phyloP scores from a whole-genome alignment of 2,329 filamentous ascomycete genomes.

The Zasmidium angulare region DNA sequence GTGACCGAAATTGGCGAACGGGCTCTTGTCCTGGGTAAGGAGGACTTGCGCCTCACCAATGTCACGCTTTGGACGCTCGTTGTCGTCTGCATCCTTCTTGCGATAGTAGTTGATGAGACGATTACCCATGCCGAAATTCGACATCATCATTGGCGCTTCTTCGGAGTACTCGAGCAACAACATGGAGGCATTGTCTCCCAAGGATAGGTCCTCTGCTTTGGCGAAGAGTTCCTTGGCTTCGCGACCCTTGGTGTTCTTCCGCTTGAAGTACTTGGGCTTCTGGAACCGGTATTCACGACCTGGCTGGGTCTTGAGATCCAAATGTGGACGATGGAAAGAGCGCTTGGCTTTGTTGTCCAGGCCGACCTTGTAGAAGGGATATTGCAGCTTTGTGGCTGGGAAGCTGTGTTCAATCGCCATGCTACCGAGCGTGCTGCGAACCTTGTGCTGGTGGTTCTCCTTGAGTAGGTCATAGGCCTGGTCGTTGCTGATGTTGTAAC shows the following conservation, averaged over 20 bases:
- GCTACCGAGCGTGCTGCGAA: conserved; percentile 86
- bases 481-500: conserved; percentile 96
- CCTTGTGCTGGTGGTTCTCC: conserved; percentile 94
- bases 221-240: conserved; percentile 75
- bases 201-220: conserved; percentile 74
- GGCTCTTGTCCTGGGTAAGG: conserved; percentile 90
- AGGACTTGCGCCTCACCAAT: conserved; percentile 87
- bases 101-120: conserved; percentile 96
- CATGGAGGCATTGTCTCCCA: conserved; percentile 81
- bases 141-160: conserved; percentile 85
- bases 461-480: conserved; percentile 94
- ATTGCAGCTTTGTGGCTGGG: conserved; percentile 86
- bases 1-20: conserved; percentile 91
- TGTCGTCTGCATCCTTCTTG: conserved; percentile 76
- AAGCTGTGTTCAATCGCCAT: conserved; percentile 92
- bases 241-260: conserved; percentile 79
- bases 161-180: conserved; percentile 95
- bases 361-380: conserved; percentile 93
- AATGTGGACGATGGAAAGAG: conserved; percentile 79
- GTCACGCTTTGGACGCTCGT: conserved; percentile 72
- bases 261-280: conserved; percentile 71
- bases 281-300: conserved; percentile 71
- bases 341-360: conserved; percentile 69
- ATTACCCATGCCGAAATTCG: conserved; percentile 96
- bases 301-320: conserved; percentile 62